Base-by-base conservation (phyloP, 805 yeast genomes). In the Teunomyces atbi region DNA sequence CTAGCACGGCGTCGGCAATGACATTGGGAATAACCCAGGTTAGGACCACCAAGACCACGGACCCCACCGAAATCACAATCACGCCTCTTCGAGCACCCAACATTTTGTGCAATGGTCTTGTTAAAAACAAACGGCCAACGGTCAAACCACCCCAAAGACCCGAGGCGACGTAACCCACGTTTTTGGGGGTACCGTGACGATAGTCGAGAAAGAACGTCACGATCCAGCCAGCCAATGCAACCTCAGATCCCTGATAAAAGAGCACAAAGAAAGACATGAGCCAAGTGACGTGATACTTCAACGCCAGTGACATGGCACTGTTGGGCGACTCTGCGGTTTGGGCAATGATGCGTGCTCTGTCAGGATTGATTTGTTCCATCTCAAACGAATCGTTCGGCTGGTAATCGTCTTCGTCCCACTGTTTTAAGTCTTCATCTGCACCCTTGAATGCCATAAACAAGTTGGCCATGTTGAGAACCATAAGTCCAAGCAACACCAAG, bases 121-220 rank as follows among this genome's bases (percentile, higher is more conserved):
- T 77, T 6, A 85, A 62, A 3, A 69, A 51, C 37, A 85, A 62
- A 49, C 92, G 67, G 0, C 92, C 92, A 12, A 76, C 49, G 0
- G 90, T 82, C 16, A 85, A 60, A 0, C 92, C 92, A 19, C 77
- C 75, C 90, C 90, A 85, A 57, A 77, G 84, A 12, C 87, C 84
- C 4, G 89, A 77, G 0, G 85, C 81, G 11, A 83, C 80, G 55
- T 79, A 82, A 6, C 89, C 85, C 57, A 81, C 77, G 16, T 67
- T 59, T 1, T 67, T 54, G 27, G 67, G 67, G 41, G 69, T 65
- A 13, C 81, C 81, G 12, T 72, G 63, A 47, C 86, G 75, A 44
- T 81, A 76, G 20, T 74, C 77, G 35, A 81, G 68, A 45, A 86
- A 63, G 55, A 76, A 86, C 2, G 89, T 80, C 40, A 81, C 81